Conservation (phyloP, 176 grass and related monocot genomes). For the Themeda triandra region DNA sequence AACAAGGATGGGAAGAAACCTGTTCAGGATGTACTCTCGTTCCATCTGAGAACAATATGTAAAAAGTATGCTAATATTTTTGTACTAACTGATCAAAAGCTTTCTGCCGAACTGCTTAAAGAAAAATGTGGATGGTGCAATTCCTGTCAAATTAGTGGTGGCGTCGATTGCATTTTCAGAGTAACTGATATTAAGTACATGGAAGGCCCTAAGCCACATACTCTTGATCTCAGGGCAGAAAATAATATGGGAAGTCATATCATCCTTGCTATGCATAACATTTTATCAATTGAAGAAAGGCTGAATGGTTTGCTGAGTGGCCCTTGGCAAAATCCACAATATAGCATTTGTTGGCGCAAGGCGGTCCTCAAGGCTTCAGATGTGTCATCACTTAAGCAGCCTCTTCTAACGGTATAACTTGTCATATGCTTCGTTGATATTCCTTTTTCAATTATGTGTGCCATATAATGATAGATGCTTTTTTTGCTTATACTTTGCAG, state of each 20-base stretch:
- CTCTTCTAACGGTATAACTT: conserved; percentile 64
- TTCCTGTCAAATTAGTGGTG: conserved; percentile 66
- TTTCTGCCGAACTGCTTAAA: conserved; percentile 65
- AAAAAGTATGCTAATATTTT: conserved; percentile 70
- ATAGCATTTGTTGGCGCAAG: conserved; percentile 68
- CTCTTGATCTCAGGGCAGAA: conserved; percentile 38
- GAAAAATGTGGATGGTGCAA: conserved; percentile 99
- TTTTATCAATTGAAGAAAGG: conserved; percentile 81
- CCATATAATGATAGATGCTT: conserved; percentile 9
- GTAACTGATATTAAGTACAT: conserved; percentile 35
- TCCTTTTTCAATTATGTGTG: conserved; percentile 16
- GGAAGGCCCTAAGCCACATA: conserved; percentile 28
- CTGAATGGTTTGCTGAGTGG: conserved; percentile 77
- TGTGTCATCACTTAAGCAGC: conserved; percentile 61
- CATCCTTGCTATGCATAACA: conserved; percentile 45
- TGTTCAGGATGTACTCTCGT: conserved; percentile 43
- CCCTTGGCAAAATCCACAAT: conserved; percentile 89
- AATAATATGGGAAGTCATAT: conserved; percentile 70
- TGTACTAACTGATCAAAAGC: conserved; percentile 58
- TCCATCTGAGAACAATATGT: conserved; percentile 64
- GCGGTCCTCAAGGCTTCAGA: conserved; percentile 67
- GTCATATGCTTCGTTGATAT: conserved; percentile 6
- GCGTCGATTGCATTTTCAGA: conserved; percentile 75
- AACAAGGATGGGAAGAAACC: conserved; percentile 76
- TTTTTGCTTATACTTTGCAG: conserved; percentile 42